Conservation (phyloP, 129 eudicot species). For the Solidago caesia region DNA sequence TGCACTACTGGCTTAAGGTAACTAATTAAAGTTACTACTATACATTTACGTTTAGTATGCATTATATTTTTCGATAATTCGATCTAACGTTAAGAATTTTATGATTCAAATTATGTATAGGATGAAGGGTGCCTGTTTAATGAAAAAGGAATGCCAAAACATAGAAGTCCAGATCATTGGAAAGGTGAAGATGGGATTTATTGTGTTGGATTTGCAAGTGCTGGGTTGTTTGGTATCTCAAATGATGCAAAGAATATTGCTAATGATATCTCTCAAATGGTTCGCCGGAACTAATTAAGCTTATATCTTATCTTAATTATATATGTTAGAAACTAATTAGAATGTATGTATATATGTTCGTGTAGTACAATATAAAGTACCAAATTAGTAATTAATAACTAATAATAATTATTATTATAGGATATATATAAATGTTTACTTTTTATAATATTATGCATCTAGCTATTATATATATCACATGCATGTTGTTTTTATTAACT, state of each 20-base stretch:
- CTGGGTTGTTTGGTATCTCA: slow-evolving; percentile 46
- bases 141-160: slow-evolving; percentile 48
- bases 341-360: not conserved
- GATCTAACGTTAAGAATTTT: not conserved
- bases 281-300: not conserved
- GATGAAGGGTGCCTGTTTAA: slow-evolving; percentile 42
- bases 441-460: too few species aligned
- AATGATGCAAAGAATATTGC: slow-evolving; percentile 47
- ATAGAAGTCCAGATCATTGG: slow-evolving; percentile 42
- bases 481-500: too few species aligned
- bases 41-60: not conserved
- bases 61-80: not conserved
- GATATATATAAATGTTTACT: too few species aligned
- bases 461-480: too few species aligned
- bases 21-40: too few species aligned
- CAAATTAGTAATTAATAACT: too few species aligned
- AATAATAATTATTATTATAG: too few species aligned
- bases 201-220: slow-evolving; percentile 55
- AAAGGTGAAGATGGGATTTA: slow-evolving; percentile 53
- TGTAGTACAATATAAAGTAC: not conserved
- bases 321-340: too few species aligned
- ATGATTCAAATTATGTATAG: slow-evolving; percentile 14
- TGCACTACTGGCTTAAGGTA: slow-evolving; percentile 57
- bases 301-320: not conserved
- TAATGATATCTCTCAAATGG: slow-evolving; percentile 16